A percentile compares a stretch with the other conserved stretches of the same genome.
Conservation (phyloP, 768 basidiomycete genomes). For the Boletus vermiculosoides region DNA sequence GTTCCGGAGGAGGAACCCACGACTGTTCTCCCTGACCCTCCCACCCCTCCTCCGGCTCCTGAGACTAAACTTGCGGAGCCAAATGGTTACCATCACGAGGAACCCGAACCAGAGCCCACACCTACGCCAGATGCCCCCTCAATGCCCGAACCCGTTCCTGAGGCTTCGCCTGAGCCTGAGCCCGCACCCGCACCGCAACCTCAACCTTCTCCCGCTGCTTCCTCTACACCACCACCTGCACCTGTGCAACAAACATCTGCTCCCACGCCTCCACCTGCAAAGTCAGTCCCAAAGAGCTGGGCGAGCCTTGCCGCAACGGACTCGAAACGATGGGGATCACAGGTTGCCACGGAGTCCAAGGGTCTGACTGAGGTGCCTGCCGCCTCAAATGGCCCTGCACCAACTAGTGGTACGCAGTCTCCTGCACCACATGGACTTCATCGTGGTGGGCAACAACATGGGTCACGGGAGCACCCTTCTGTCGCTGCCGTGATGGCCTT, state of each 20-base stretch:
- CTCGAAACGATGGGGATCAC: slow-evolving; percentile 79
- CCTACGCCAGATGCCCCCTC: slow-evolving; percentile 26
- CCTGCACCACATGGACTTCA: slow-evolving; percentile 34
- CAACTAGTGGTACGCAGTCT: slow-evolving; percentile 40
- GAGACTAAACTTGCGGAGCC: slow-evolving; percentile 43
- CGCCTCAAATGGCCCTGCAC: slow-evolving; percentile 38
- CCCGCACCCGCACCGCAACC: slow-evolving; percentile 24
- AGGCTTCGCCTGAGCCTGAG: slow-evolving; percentile 26
- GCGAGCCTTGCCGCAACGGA: slow-evolving; percentile 87
- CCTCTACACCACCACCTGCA: slow-evolving; percentile 31
- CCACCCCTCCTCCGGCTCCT: slow-evolving; percentile 35
- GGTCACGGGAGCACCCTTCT: slow-evolving; percentile 43
- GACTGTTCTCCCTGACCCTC: slow-evolving; percentile 34
- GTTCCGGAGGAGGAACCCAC: slow-evolving; percentile 40
- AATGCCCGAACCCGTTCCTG: slow-evolving; percentile 28
- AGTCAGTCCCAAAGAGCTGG: slow-evolving; percentile 76
- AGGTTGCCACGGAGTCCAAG: slow-evolving; percentile 74
- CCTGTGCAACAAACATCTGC: slow-evolving; percentile 32
- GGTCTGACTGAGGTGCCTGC: slow-evolving; percentile 68
- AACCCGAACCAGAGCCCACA: slow-evolving; percentile 33
- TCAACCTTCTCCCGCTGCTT: slow-evolving; percentile 10
- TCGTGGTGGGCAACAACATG: slow-evolving; percentile 35
- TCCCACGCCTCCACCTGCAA: slow-evolving; percentile 34
- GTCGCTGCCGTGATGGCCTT: slow-evolving; percentile 59
- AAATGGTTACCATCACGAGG: slow-evolving; percentile 40